phyloP scores from a whole-genome alignment of 495 filamentous ascomycete species.

The Geoglossum glabrum region DNA sequence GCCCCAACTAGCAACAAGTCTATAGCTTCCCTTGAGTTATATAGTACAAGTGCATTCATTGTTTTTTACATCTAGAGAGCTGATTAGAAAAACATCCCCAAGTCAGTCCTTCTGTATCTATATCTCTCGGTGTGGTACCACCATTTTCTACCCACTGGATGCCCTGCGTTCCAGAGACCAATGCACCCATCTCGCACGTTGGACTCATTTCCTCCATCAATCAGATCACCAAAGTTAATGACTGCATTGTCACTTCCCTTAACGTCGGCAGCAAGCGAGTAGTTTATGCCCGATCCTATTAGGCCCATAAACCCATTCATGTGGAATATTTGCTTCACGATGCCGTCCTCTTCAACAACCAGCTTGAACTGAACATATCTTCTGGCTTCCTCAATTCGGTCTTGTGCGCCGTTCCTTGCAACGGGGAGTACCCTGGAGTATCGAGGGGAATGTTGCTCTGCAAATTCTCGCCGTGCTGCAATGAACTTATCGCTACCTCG shows the following conservation, averaged over 20 bases:
- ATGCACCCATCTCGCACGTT: conserved; percentile 26
- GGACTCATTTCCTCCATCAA: conserved; percentile 17
- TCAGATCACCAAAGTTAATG: conserved; percentile 30
- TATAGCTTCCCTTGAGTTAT: too few species aligned
- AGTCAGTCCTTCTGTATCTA: conserved; percentile 17
- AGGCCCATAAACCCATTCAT: conserved; percentile 38
- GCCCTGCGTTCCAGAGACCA: conserved; percentile 31
- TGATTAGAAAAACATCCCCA: not conserved
- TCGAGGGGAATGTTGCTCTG: conserved; percentile 11
- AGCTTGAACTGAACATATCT: conserved; percentile 32
- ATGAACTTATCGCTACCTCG: conserved; percentile 29
- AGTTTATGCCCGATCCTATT: conserved; percentile 33
- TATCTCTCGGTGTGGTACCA: conserved; percentile 32
- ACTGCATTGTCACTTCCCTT: conserved; percentile 36
- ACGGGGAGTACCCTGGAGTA: conserved; percentile 26
- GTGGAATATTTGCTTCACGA: conserved; percentile 24
- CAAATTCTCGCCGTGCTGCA: conserved; percentile 6
- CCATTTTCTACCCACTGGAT: not conserved
- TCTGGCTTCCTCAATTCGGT: conserved; percentile 33
- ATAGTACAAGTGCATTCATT: too few species aligned
- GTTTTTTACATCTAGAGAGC: too few species aligned
- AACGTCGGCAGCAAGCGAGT: conserved; percentile 34
- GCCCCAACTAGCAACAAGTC: too few species aligned
- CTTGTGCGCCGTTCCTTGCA: conserved; percentile 34
- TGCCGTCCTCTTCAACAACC: conserved; percentile 28